Evolutionary conservation across 495 filamentous ascomycete species (phyloP).

Genomic region (Penicillium coffeae): DNA sequence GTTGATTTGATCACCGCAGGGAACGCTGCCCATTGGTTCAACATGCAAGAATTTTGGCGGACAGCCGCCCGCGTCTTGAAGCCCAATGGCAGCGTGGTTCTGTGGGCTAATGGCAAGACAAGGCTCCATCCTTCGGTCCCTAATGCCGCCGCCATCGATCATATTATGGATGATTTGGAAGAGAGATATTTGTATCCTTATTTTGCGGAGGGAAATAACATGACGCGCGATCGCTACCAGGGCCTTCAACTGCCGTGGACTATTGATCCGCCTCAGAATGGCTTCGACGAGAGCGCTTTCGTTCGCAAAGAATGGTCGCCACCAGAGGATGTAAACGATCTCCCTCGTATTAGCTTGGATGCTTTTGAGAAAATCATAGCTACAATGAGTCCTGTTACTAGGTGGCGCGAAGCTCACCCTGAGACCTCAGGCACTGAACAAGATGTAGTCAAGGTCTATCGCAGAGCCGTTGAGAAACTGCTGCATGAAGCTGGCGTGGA

Average conservation of each 20-base stretch:
- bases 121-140: constrained; percentile 29
- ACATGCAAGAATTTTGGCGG: constrained; percentile 52
- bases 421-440: constrained; percentile 22
- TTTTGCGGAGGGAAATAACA: constrained; percentile 30
- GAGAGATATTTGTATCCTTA: constrained; percentile 31
- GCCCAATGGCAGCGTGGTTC: constrained; percentile 52
- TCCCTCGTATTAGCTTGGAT: constrained; percentile 22
- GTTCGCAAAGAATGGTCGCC: constrained; percentile 38
- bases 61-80: constrained; percentile 47
- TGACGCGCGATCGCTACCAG: constrained; percentile 34
- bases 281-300: constrained; percentile 40
- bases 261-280: constrained; percentile 22
- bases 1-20: constrained; percentile 53
- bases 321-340: constrained; percentile 11
- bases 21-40: constrained; percentile 59
- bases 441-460: constrained; percentile 17
- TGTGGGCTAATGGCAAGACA: constrained; percentile 40
- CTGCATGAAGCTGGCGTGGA: constrained; percentile 20
- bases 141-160: constrained; percentile 26
- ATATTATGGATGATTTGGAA: constrained; percentile 28
- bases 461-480: constrained; percentile 19
- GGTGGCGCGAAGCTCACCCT: constrained; percentile 50
- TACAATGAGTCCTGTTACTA: constrained; percentile 41
- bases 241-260: constrained; percentile 51
- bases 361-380: constrained; percentile 29